Conservation (phyloP, 768 basidiomycete species). For the Tylopilus plumbeoviolaceoides region DNA sequence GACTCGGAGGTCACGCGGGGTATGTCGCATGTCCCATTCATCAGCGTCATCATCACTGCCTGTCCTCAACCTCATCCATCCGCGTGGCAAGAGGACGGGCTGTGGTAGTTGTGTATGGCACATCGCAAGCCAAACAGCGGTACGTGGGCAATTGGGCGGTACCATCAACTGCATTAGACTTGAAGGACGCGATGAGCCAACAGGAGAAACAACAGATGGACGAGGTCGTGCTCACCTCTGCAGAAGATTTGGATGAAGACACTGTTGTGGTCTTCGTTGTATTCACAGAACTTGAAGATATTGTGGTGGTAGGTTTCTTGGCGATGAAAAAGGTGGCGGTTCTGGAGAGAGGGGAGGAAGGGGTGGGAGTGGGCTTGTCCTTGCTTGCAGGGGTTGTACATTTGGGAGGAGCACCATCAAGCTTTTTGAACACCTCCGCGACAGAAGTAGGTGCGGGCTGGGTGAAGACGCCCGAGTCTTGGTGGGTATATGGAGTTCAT, state of each 20-base stretch:
- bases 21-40: too few relatives aligned
- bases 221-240: conserved; percentile 32
- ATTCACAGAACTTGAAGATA: conserved; percentile 19
- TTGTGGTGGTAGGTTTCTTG: conserved; percentile 27
- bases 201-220: conserved; percentile 53
- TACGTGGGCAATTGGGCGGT: conserved; percentile 51
- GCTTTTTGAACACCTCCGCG: conserved; percentile 26
- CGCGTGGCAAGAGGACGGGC: too few relatives aligned
- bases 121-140: conserved; percentile 40
- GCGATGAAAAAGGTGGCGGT: conserved; percentile 26
- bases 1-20: too few relatives aligned
- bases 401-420: conserved; percentile 19
- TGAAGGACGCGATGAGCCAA: conserved; percentile 45
- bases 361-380: conserved; percentile 30
- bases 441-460: conserved; percentile 13
- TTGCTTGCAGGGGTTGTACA: conserved; percentile 23
- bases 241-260: conserved; percentile 21
- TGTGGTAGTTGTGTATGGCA: too few relatives aligned
- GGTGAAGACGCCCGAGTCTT: conserved; percentile 15
- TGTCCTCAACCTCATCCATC: too few relatives aligned
- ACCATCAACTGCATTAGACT: conserved; percentile 34
- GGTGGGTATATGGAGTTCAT: conserved; percentile 12
- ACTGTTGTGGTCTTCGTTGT: conserved; percentile 33
- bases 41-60: too few relatives aligned
- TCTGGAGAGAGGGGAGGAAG: conserved; percentile 32